Percentiles rank a stretch among this genome's conserved stretches.
Evolutionary conservation across 306 rosid species (phyloP).

Genomic region (Coriaria nepalensis): DNA sequence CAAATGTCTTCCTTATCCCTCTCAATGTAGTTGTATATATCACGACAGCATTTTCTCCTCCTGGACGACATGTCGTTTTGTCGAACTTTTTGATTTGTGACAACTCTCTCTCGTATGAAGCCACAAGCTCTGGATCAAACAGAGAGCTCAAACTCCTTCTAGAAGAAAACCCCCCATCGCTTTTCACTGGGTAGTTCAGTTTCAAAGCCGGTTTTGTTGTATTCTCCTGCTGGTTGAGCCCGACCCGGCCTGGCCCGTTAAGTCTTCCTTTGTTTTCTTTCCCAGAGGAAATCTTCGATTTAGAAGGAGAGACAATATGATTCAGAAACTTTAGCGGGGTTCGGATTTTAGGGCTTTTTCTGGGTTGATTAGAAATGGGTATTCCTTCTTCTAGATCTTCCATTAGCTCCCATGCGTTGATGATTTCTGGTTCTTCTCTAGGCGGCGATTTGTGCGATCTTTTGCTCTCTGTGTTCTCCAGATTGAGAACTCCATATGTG

Average conservation of each 20-base stretch:
- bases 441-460: conserved; percentile 16
- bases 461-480: conserved; percentile 21
- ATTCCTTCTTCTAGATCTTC: conserved; percentile 79
- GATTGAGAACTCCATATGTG: conserved; percentile 67
- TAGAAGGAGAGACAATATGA: conserved; percentile 62
- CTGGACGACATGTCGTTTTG: conserved; percentile 43
- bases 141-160: conserved; percentile 44
- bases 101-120: conserved; percentile 57
- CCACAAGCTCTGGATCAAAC: conserved; percentile 75
- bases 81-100: conserved; percentile 32
- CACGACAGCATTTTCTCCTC: conserved; percentile 55
- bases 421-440: conserved; percentile 40
- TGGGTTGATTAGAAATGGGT: conserved; percentile 33
- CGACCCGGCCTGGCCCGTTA: conserved; percentile 32
- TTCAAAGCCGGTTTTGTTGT: no score
- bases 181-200: conserved; percentile 23
- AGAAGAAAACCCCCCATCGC: conserved; percentile 17
- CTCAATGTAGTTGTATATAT: conserved; percentile 77
- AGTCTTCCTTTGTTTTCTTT: conserved; percentile 56
- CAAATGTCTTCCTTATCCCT: conserved; percentile 85
- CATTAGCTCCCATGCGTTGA: conserved; percentile 96
- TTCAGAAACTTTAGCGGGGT: conserved; percentile 66
- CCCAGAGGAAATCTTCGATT: conserved; percentile 33
- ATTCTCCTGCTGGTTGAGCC: background rate
- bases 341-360: conserved; percentile 55